These are phyloP conservation scores for Suhomyces bribrorum DNA, from an alignment of 1,139 yeast genomes.

Conservation along the genomic window DNA sequence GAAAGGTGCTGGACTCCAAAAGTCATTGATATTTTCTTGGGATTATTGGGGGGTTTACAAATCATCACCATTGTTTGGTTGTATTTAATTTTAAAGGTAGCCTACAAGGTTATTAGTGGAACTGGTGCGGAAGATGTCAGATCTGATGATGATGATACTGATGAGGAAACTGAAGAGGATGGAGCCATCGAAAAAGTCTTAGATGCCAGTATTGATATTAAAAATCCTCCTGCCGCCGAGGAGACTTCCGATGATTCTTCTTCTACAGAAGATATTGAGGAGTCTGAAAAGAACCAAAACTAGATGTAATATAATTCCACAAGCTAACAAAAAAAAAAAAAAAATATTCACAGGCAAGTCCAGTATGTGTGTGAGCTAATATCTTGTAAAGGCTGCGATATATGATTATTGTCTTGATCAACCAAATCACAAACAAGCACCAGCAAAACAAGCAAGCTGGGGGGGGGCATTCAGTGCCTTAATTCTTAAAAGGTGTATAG, in stretches of 20 bases:
- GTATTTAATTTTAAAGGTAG: constrained; percentile 69
- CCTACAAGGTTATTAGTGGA: constrained; percentile 68
- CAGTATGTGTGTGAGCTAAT: too few species aligned
- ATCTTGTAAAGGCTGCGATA: too few species aligned
- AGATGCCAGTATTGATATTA: background rate
- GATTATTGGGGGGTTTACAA: constrained; percentile 67
- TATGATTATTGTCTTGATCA: too few species aligned
- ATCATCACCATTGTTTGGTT: constrained; percentile 71
- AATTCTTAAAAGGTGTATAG: too few species aligned
- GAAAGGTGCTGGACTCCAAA: constrained; percentile 61
- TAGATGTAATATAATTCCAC: constrained; percentile 1
- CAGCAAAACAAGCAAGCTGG: too few species aligned
- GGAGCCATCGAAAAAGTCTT: background rate
- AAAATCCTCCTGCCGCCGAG: background rate
- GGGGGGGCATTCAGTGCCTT: too few species aligned
- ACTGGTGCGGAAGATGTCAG: constrained; percentile 80
- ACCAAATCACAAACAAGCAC: too few species aligned
- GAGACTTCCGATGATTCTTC: constrained; percentile 6
- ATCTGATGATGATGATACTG: constrained; percentile 64
- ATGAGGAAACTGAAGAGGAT: constrained; percentile 25
- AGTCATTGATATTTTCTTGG: constrained; percentile 52
- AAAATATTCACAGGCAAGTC: too few species aligned
- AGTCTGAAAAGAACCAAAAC: constrained; percentile 9
- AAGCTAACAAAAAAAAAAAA: too few species aligned
- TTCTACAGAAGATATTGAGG: constrained; percentile 7